phyloP scores from a whole-genome alignment of 2,329 filamentous ascomycete genomes.

The Arthrobotrys iridis region DNA sequence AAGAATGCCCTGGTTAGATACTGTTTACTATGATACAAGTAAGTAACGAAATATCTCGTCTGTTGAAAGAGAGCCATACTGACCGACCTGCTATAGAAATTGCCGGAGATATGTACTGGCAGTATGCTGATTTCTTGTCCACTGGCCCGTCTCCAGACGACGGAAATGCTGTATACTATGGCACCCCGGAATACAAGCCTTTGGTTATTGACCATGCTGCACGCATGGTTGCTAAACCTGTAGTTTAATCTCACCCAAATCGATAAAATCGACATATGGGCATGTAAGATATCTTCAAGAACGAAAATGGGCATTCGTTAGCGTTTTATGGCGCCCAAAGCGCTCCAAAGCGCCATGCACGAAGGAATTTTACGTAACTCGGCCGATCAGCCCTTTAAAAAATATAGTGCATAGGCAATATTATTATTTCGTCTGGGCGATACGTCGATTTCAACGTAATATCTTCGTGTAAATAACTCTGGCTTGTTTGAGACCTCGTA shows the following conservation, averaged over 20 bases:
- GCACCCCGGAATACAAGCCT: conserved; percentile 40
- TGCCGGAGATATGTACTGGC: conserved; percentile 62
- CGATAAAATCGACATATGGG: no score
- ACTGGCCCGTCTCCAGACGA: conserved; percentile 43
- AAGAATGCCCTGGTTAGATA: conserved; percentile 61
- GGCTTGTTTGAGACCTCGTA: no score
- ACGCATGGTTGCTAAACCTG: conserved; percentile 38
- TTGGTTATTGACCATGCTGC: conserved; percentile 50
- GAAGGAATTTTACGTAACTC: no score
- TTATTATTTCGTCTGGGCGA: no score
- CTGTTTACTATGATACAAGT: conserved; percentile 60
- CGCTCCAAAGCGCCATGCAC: no score
- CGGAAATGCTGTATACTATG: conserved; percentile 49
- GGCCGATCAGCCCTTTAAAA: no score
- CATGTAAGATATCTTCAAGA: no score
- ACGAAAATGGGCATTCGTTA: no score
- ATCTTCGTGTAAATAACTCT: no score
- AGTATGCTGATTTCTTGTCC: conserved; percentile 56
- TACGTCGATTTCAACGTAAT: no score
- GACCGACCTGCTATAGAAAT: conserved; percentile 53
- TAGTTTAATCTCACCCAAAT: neutral
- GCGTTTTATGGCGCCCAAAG: no score
- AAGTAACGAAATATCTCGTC: neutral
- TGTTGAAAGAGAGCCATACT: neutral
- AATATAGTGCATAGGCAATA: no score